Conservation (phyloP, 768 basidiomycete genomes). For the Mycena latifolia region DNA sequence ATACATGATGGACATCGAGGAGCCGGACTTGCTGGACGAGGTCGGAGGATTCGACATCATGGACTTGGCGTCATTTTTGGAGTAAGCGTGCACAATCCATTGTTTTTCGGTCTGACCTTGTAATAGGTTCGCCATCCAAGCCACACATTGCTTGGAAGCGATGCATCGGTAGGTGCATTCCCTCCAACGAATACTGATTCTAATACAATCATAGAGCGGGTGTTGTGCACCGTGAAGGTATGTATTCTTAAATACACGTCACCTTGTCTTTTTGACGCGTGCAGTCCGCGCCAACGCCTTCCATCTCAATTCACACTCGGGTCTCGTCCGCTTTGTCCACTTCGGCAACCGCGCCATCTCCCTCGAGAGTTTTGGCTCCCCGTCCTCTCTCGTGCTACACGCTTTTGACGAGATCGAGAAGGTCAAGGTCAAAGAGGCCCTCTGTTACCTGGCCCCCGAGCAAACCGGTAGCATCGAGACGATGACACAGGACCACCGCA, state of each 20-base stretch:
- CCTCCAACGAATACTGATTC: not conserved
- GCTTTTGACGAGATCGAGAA: constrained; percentile 73
- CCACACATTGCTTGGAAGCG: constrained; percentile 77
- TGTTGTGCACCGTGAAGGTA: constrained; percentile 78
- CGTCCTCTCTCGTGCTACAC: constrained; percentile 74
- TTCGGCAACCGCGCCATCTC: constrained; percentile 83
- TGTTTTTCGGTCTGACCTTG: constrained; percentile 9
- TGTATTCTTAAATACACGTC: not conserved
- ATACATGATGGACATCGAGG: constrained; percentile 63
- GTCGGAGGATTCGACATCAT: constrained; percentile 76
- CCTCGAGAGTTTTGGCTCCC: constrained; percentile 77
- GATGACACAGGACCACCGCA: constrained; percentile 77
- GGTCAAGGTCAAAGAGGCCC: constrained; percentile 78
- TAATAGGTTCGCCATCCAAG: constrained; percentile 78
- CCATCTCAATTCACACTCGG: constrained; percentile 78
- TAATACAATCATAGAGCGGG: constrained; percentile 55
- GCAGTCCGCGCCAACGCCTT: constrained; percentile 82
- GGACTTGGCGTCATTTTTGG: constrained; percentile 82
- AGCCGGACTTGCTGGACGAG: constrained; percentile 60
- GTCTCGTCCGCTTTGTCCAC: constrained; percentile 77
- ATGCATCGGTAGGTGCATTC: constrained; percentile 58
- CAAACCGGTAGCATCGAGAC: constrained; percentile 83
- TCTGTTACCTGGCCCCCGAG: constrained; percentile 82
- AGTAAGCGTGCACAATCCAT: constrained; percentile 55
- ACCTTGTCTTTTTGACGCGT: constrained; percentile 7